A percentile compares a stretch with the other conserved stretches of the same genome.
phyloP scores from a whole-genome alignment of 2,329 filamentous ascomycete species.

The Colletotrichum acutatum region DNA sequence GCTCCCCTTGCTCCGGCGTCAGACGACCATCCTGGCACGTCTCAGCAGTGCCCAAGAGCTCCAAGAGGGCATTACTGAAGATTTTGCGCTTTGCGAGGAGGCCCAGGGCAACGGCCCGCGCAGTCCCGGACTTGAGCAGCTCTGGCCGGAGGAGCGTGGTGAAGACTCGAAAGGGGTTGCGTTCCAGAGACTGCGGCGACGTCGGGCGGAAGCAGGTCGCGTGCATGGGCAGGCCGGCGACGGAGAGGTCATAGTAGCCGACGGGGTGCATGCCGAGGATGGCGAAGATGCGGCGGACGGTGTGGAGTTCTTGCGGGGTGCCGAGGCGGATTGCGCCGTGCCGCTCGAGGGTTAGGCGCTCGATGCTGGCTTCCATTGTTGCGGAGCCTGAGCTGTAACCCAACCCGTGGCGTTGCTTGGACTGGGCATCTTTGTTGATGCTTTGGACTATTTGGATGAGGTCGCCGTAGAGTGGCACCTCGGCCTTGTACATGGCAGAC shows the following conservation, averaged over 20 bases:
- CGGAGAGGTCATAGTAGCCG: slow-evolving; percentile 62
- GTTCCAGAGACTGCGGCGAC: slow-evolving; percentile 44
- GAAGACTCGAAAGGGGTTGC: slow-evolving; percentile 57
- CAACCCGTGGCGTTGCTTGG: not conserved
- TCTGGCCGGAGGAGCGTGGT: slow-evolving; percentile 52
- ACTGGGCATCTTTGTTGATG: slow-evolving; percentile 38
- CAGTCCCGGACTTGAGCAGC: slow-evolving; percentile 46
- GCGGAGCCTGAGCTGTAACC: not conserved
- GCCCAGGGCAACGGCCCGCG: slow-evolving; percentile 44
- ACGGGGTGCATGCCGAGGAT: slow-evolving; percentile 60
- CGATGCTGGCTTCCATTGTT: slow-evolving; percentile 2
- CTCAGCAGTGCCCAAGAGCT: slow-evolving; percentile 50
- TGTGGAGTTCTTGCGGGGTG: slow-evolving; percentile 54
- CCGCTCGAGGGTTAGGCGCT: slow-evolving; percentile 39
- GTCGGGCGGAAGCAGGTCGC: slow-evolving; percentile 62
- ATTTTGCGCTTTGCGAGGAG: slow-evolving; percentile 52
- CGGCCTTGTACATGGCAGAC: slow-evolving; percentile 48
- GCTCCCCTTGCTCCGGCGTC: slow-evolving; percentile 42
- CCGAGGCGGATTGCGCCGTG: slow-evolving; percentile 63
- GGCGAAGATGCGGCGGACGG: slow-evolving; percentile 55
- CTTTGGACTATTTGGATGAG: slow-evolving; percentile 44
- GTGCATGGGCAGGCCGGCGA: slow-evolving; percentile 60
- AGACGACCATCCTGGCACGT: slow-evolving; percentile 40
- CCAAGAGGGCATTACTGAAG: slow-evolving; percentile 51
- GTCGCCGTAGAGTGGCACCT: slow-evolving; percentile 48